phyloP scores from a whole-genome alignment of 2,329 filamentous ascomycete species.

The Trichoderma endophyticum region DNA sequence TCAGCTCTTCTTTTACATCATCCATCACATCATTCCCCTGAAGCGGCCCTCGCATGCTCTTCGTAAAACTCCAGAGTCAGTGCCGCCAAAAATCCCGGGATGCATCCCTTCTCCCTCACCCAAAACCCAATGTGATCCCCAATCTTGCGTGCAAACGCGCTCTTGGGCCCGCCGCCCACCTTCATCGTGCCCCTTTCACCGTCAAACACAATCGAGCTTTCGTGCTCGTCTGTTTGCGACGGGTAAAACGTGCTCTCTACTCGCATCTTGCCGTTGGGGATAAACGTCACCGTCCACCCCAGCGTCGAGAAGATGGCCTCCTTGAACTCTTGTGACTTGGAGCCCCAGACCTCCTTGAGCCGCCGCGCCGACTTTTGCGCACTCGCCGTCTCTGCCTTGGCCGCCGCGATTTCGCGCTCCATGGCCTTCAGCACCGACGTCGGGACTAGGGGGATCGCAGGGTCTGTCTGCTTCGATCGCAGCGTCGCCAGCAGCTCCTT shows the following conservation, averaged over 20 bases:
- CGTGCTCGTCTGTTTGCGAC: conserved; percentile 63
- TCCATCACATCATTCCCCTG: not conserved
- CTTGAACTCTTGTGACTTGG: conserved; percentile 91
- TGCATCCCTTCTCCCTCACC: conserved; percentile 90
- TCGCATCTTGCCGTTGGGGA: conserved; percentile 94
- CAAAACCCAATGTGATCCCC: conserved; percentile 87
- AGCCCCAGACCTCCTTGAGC: conserved; percentile 87
- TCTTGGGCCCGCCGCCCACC: conserved; percentile 84
- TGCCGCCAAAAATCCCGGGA: conserved; percentile 88
- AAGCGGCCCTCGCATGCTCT: conserved; percentile 42
- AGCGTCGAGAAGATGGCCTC: conserved; percentile 89
- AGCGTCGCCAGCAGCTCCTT: conserved; percentile 75
- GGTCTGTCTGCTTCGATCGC: conserved; percentile 39
- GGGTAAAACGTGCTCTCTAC: conserved; percentile 85
- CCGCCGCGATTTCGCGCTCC: conserved; percentile 71
- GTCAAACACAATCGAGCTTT: conserved; percentile 78
- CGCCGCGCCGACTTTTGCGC: conserved; percentile 80
- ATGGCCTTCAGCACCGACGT: conserved; percentile 71
- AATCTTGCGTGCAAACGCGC: conserved; percentile 81
- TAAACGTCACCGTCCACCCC: conserved; percentile 92
- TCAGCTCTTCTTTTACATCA: not conserved
- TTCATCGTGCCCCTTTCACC: conserved; percentile 97
- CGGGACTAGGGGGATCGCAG: conserved; percentile 65
- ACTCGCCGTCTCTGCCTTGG: conserved; percentile 64
- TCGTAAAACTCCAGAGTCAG: conserved; percentile 94